Evolutionary conservation across 495 filamentous ascomycete species (phyloP).

Genomic region (Penicillium cosmopolitanum): DNA sequence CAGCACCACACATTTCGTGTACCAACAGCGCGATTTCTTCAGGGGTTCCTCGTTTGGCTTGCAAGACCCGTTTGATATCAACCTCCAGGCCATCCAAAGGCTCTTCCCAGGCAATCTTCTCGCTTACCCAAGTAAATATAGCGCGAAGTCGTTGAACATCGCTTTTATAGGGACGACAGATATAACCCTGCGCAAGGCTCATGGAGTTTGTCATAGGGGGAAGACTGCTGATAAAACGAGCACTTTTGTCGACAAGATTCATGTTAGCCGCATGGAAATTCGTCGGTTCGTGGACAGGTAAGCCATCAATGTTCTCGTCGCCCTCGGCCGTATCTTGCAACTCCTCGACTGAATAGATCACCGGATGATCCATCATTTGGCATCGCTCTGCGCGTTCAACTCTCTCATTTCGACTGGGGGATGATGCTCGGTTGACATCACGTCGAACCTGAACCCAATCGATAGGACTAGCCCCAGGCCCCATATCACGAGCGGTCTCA

Average conservation of each 20-base stretch:
- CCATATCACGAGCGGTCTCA: constrained; percentile 68
- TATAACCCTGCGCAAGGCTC: constrained; percentile 85
- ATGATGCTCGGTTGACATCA: constrained; percentile 94
- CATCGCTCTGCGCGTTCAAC: constrained; percentile 87
- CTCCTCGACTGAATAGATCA: constrained; percentile 85
- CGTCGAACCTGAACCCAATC: constrained; percentile 97
- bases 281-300: constrained; percentile 78
- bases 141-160: constrained; percentile 91
- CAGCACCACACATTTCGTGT: constrained; percentile 88
- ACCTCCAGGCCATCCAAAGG: constrained; percentile 76
- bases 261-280: constrained; percentile 82
- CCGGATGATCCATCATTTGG: constrained; percentile 90
- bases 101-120: constrained; percentile 97
- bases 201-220: constrained; percentile 86
- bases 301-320: constrained; percentile 85
- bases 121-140: constrained; percentile 95
- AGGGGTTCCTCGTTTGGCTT: constrained; percentile 81
- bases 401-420: constrained; percentile 84
- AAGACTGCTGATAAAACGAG: constrained; percentile 86
- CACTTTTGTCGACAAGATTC: constrained; percentile 89
- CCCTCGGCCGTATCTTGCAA: constrained; percentile 84
- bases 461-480: constrained; percentile 58
- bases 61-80: constrained; percentile 81
- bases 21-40: constrained; percentile 90
- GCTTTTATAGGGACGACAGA: constrained; percentile 92